Base-by-base conservation (phyloP, 495 filamentous ascomycete species). In the Corynascus novoguineensis region DNA sequence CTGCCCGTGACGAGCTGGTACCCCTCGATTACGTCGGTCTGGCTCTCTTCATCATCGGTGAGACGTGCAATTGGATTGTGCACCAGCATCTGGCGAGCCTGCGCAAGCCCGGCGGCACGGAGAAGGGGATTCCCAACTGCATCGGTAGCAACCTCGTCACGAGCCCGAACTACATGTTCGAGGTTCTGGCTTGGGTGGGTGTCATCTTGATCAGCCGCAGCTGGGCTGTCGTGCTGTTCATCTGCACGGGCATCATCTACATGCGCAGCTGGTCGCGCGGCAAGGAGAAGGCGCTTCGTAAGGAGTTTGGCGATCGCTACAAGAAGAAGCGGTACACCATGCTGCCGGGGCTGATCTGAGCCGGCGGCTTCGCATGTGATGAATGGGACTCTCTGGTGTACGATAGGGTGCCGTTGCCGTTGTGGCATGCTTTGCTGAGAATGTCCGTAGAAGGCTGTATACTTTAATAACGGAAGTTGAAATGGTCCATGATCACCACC, bases 101-200 rank as follows among this genome's bases (percentile, higher is more conserved):
- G 29, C 86, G 93, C 5, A 83, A 83, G 35, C 78, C 79, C n/a
- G 91, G 91, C 47, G 86, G 85, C 55, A 96, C 84, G 6, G 88
- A 95, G 61, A 76, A 90, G 17, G 90, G 89, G 58, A 95, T 98
- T 66, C 93, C 93, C 0, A 73, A 75, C 37, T 92, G 92, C 19
- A 82, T 90, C 54, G 90, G 90, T n/a, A 97, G 96, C 74, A 76
- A 73, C 64, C 64, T 82, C 37, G 93, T 97, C 38, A 98, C 93
- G 12, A 95, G 90, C 79, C 93, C 93, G 22, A 98, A 98, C 77
- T 98, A 98, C 74, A 81, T 92, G 74, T 98, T 96, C 65, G 93
- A 98, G 78, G 79, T 86, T 12, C 61, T 93, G 35, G 81, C 89
- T 1, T 98, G 93, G 93, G 50, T 86, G 17, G 90, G 89, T 41